Evolutionary conservation across 495 filamentous ascomycete species (phyloP), one percentile per base, ranked within the genome.

Genomic region (Lindgomyces ingoldianus): DNA sequence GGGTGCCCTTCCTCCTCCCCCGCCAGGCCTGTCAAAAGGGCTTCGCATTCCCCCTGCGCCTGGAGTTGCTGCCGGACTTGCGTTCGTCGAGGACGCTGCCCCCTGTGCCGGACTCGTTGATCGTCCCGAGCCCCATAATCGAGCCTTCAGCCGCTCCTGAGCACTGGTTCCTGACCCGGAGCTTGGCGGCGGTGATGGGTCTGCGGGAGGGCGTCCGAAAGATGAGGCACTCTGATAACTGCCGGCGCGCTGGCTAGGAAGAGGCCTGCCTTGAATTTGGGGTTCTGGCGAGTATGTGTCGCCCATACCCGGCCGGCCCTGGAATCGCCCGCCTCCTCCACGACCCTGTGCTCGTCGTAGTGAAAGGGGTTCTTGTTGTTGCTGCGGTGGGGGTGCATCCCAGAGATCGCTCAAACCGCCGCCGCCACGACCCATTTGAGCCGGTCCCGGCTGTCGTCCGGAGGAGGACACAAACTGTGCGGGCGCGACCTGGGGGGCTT

Each of bases 351-450:
- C 72, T 67, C 76, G 78, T 62, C 87, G 76, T 62, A 90, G 73
- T 74, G 84, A 83, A 61, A 78, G 65, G 57, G 83, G 81, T 62
- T 85, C 74, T 33, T 82, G 70, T 58, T 80, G 71, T 39, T 77
- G 77, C 52, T 62, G 77, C 60, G 44, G 79, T 54, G 64, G 76
- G 51, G 57, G 84, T 76, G 63, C 83, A 64, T 93, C 92, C 93
- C 93, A 98, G 24, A 97, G 80, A 75, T 92, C 93, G 59, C 87
- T 88, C 26, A 96, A 74, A 0, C 81, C 82, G 36, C 81, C 78
- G 33, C 77, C 76, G 45, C 76, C 73, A 33, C 79, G 73, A 18
- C 77, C 75, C 61, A 77, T 72, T 44, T 57, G 56, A 56, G 59
- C 29, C 27, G 55, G 47, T 21, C 65, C 61, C 61, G 60, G 77